Base-by-base conservation (phyloP, 2,329 filamentous ascomycete species). In the Monilinia vaccinii-corymbosi region DNA sequence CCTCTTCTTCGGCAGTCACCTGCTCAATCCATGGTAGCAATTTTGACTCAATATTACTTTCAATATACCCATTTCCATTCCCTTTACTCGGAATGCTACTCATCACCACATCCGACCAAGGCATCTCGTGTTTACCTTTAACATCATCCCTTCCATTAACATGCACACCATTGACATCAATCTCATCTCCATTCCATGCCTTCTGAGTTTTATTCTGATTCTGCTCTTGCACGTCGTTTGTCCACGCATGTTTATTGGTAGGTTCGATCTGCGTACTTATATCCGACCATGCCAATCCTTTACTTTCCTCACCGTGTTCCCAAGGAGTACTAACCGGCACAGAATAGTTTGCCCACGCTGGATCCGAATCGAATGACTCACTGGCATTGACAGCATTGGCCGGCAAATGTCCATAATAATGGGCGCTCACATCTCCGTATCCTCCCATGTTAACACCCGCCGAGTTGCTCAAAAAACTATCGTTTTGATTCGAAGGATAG, bases 21-120 rank as follows among this genome's bases (percentile, higher is more conserved):
- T 59, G 57, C 32, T 59, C 57, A 47, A 59, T 59, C 57, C 57
- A 59, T 7, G 57, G 57, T 21, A 55, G 34, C 11, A 59, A 40
- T 28, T 55, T 59, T 7, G 57, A 55, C 51, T 59, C 57, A 10
- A 59, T 59, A 18, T 45, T 59, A 6, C 49, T 52, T 32, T 59
- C 57, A 40, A 59, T 47, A 40, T 59, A 55, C 13, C 28, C 40
- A 55, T 55, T 53, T 13, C 16, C 53, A 25, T 36, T 55, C 18
- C 55, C 48, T 32, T 59, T 59, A 18, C 13, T 46, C 8, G 48
- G 57, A 55, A 40, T 55, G 28, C 48, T 46, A 14, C 48, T 36
- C 21, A 55, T 46, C 28, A 59, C 57, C 31, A 46, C 57, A 47
- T 46, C 48, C 9, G 48, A 55, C 57, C 57, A 59, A 28, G 48